Base-by-base conservation (phyloP, 495 filamentous ascomycete genomes). In the Venustampulla echinocandica region DNA sequence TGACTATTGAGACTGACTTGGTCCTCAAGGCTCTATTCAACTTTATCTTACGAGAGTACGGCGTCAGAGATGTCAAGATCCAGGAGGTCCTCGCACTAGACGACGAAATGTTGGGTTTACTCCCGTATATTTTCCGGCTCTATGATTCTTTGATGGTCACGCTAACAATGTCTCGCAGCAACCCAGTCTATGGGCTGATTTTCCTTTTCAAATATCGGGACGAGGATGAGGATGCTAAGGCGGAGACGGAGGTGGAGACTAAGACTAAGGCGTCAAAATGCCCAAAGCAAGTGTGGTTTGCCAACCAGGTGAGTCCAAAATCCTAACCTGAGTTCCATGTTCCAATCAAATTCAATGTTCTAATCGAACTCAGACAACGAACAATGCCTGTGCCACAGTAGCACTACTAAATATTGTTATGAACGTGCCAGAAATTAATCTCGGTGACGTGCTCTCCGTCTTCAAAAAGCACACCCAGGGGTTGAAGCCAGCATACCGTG, bases 401-500 rank as follows among this genome's bases (percentile, higher is more conserved):
- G 90, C 92, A 2, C 63, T 96, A 40, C 65, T 95, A 19, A 96
- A 96, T 45, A 92, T 95, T 44, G 70, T 95, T 55, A 90, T 93
- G 73, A 98, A 96, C 57, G 71, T 82, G 65, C 72, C 30, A 61
- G 57, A 45, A 1, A 64, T 88, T 9, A 63, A 74, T 10, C 67
- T 95, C 4, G 87, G 87, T 3, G 64, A 76, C 13, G 69, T 79
- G 52, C 71, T 96, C 1, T 58, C 66, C 17, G 59, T 68, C 24
- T 92, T 96, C 61, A 88, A 83, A 54, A 65, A 80, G 1, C 79
- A 81, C 47, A 89, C 87, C 0, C 68, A 63, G 52, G 64, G 66
- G 4, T 71, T 95, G 20, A 73, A 74, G 2, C 84, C 90, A 2
- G 75, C 84, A 1, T 65, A 85, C 35, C 77, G 88, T 24, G 90